phyloP scores from a whole-genome alignment of 345 rosid genomes.

The Limnanthes douglasii region DNA sequence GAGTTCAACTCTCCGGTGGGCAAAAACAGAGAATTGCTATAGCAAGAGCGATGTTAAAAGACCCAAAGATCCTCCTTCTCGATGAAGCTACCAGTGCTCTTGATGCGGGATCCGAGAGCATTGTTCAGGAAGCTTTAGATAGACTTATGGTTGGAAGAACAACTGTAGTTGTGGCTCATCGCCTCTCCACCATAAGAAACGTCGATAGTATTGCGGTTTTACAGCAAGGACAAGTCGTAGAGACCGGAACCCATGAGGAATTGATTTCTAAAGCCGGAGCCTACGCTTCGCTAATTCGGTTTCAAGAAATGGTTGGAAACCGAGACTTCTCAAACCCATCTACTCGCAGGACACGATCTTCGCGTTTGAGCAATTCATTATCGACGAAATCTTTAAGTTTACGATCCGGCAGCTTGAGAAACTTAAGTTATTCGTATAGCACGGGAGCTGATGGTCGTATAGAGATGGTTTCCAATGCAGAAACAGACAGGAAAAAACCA shows the following conservation, averaged over 20 bases:
- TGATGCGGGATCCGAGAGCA: conserved; percentile 95
- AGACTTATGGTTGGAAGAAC: conserved; percentile 98
- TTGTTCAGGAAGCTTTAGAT: conserved; percentile 96
- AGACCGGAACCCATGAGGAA: conserved; percentile 91
- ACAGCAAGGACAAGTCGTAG: conserved; percentile 93
- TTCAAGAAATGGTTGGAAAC: conserved; percentile 91
- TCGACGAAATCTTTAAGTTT: conserved; percentile 91
- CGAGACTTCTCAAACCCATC: conserved; percentile 85
- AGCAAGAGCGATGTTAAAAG: conserved; percentile 92
- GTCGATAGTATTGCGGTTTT: conserved; percentile 92
- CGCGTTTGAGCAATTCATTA: conserved; percentile 77
- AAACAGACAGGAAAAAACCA: conserved; percentile 72
- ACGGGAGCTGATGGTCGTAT: conserved; percentile 95
- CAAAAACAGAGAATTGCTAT: conserved; percentile 98
- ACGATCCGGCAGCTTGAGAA: conserved; percentile 90
- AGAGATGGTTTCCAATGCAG: conserved; percentile 98
- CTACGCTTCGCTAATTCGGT: conserved; percentile 76
- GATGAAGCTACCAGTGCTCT: conserved; percentile 99
- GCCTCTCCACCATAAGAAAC: conserved; percentile 88
- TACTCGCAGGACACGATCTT: conserved; percentile 68
- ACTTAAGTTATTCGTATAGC: conserved; percentile 93
- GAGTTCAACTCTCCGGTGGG: conserved; percentile 95
- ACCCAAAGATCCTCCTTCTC: conserved; percentile 86
- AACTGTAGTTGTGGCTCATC: conserved; percentile 93
- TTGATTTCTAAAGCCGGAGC: conserved; percentile 69